Conservation (phyloP, 768 basidiomycete genomes). For the Collybia nuda region DNA sequence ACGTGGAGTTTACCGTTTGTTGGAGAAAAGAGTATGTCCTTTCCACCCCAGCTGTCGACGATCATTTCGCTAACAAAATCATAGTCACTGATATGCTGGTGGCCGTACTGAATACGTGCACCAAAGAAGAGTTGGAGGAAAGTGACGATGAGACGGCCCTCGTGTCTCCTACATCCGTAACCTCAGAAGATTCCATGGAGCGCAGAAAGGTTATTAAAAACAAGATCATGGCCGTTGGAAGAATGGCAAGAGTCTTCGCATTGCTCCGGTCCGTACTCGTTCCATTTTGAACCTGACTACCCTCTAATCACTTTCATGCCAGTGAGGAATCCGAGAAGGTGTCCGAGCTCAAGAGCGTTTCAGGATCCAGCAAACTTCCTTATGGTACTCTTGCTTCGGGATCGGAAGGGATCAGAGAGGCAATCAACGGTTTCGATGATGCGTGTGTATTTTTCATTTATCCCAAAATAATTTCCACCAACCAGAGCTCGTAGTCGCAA, state of each 20-base stretch:
- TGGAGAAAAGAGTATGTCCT: constrained; percentile 86
- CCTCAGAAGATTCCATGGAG: constrained; percentile 56
- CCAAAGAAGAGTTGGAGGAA: constrained; percentile 94
- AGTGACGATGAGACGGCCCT: constrained; percentile 55
- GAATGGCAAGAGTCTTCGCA: constrained; percentile 95
- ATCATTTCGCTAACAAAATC: no score
- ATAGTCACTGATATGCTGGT: constrained; percentile 98
- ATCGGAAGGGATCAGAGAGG: constrained; percentile 92
- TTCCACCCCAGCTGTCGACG: background rate
- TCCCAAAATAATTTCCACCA: background rate
- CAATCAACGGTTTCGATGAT: constrained; percentile 91
- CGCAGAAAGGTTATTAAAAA: constrained; percentile 93
- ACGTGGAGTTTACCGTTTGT: constrained; percentile 99
- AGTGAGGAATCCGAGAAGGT: constrained; percentile 98
- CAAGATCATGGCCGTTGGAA: constrained; percentile 97
- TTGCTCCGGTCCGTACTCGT: constrained; percentile 73
- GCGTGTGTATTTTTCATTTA: constrained; percentile 63
- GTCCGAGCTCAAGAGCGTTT: constrained; percentile 92
- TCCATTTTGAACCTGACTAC: background rate
- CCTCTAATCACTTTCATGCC: background rate
- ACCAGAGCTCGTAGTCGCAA: constrained; percentile 61
- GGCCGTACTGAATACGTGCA: constrained; percentile 93
- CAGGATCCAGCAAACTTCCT: constrained; percentile 75
- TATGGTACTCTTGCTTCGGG: constrained; percentile 84
- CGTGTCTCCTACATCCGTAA: constrained; percentile 38